These are phyloP conservation scores for Pezicula rhizophila DNA, from an alignment of 2,329 filamentous ascomycete genomes.

Conservation along the genomic window DNA sequence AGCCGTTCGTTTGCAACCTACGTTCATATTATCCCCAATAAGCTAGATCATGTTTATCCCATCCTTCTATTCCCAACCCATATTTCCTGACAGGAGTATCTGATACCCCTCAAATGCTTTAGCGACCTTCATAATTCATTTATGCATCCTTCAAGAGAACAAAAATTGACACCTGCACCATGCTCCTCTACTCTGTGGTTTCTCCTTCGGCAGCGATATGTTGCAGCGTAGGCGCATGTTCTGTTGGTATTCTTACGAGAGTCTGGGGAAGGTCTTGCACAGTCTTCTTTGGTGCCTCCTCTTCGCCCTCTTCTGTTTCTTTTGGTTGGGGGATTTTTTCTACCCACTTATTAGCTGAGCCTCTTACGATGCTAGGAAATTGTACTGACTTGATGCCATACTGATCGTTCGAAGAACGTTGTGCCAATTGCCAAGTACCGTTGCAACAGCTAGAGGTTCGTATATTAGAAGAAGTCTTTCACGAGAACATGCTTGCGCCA, in stretches of 20 bases:
- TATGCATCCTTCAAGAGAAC: too few species aligned
- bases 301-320: constrained; percentile 32
- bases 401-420: constrained; percentile 79
- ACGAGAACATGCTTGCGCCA: too few species aligned
- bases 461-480: neutral
- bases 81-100: too few species aligned
- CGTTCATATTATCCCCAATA: too few species aligned
- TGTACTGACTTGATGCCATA: constrained; percentile 70
- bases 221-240: constrained; percentile 62
- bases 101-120: too few species aligned
- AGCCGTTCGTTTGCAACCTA: too few species aligned
- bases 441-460: constrained; percentile 59
- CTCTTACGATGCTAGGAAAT: constrained; percentile 2
- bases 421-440: constrained; percentile 84
- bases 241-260: constrained; percentile 76
- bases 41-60: too few species aligned
- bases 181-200: constrained; percentile 6
- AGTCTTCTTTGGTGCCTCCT: constrained; percentile 33
- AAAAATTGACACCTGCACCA: too few species aligned
- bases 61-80: too few species aligned
- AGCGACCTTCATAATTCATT: constrained; percentile 4
- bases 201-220: constrained; percentile 11
- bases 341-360: constrained; percentile 29
- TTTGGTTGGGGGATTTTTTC: constrained; percentile 64
- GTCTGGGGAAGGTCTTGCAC: constrained; percentile 57